Evolutionary conservation across 768 basidiomycete species (phyloP).

Genomic region (Albatrellus ellisii): DNA sequence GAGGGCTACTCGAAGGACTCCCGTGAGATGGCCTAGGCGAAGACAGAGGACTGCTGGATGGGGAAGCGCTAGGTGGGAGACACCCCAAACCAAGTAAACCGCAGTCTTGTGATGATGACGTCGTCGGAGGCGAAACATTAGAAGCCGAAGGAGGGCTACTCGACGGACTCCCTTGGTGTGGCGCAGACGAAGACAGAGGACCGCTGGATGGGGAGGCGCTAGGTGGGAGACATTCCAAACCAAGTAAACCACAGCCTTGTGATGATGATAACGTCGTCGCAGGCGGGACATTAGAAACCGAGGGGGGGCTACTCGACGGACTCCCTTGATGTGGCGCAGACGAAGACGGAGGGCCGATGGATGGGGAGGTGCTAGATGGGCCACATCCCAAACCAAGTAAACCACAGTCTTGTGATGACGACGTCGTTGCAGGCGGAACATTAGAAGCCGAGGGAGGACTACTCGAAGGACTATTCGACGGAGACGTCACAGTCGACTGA

Average conservation of each 20-base stretch:
- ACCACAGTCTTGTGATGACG: no score
- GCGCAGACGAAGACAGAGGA: neutral
- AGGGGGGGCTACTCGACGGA: no score
- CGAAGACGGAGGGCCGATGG: neutral
- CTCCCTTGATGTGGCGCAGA: neutral
- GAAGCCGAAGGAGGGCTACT: no score
- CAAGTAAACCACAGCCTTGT: no score
- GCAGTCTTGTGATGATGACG: constrained; percentile 5
- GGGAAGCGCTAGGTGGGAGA: neutral
- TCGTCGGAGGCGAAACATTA: constrained; percentile 3
- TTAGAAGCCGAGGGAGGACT: no score
- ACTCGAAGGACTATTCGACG: constrained; percentile 1
- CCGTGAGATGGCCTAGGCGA: neutral
- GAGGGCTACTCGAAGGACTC: no score
- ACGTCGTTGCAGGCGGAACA: constrained; percentile 2
- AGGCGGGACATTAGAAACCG: no score
- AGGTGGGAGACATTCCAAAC: no score
- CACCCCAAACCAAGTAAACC: constrained; percentile 2
- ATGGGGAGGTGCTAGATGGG: neutral
- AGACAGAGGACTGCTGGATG: neutral
- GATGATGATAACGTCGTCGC: no score
- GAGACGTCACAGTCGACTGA: neutral
- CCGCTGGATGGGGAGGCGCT: neutral
- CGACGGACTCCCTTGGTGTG: neutral
- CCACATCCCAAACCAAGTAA: no score